Evolutionary conservation across 768 basidiomycete species (phyloP).

Genomic region (Rhodotorula babjevae): DNA sequence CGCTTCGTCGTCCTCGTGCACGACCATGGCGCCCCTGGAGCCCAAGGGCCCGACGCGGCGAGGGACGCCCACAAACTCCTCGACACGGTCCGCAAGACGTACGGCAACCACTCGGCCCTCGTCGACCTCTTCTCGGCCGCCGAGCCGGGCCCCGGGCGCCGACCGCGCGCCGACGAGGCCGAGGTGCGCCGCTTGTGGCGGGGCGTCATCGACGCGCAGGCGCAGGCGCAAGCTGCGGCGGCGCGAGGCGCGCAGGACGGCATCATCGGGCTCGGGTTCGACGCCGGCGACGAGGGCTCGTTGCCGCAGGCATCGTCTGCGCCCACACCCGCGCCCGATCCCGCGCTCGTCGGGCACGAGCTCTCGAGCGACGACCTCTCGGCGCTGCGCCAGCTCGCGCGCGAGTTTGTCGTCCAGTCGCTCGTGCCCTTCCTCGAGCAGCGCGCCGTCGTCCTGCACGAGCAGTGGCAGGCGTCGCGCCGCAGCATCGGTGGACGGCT

Average conservation of each 20-base stretch:
- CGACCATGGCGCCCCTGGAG: constrained; percentile 19
- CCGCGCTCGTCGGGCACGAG: not conserved
- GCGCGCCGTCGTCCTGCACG: constrained; percentile 88
- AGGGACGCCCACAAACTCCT: constrained; percentile 16
- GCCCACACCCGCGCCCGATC: not conserved
- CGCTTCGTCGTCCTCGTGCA: constrained; percentile 45
- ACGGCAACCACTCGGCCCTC: constrained; percentile 29
- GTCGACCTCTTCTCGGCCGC: constrained; percentile 21
- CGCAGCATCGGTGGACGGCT: constrained; percentile 48
- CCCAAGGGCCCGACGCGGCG: not conserved
- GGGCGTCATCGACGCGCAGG: not conserved
- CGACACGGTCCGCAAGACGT: constrained; percentile 36
- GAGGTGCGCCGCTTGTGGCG: not conserved
- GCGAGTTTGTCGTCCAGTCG: constrained; percentile 84
- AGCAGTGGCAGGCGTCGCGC: constrained; percentile 48
- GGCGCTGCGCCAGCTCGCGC: constrained; percentile 67
- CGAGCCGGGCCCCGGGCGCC: not conserved
- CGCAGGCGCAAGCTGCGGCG: not conserved
- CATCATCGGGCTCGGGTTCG: constrained; percentile 4
- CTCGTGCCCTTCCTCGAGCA: constrained; percentile 96
- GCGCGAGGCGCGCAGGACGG: not conserved
- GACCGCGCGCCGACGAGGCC: not conserved
- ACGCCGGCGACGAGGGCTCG: not conserved
- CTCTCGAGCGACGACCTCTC: constrained; percentile 59
- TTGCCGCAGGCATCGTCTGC: too few relatives aligned